A percentile compares a stretch with the other conserved stretches of the same genome.
Conservation (phyloP, 1,284 basidiomycete genomes). For the Marasmius tenuissimus region DNA sequence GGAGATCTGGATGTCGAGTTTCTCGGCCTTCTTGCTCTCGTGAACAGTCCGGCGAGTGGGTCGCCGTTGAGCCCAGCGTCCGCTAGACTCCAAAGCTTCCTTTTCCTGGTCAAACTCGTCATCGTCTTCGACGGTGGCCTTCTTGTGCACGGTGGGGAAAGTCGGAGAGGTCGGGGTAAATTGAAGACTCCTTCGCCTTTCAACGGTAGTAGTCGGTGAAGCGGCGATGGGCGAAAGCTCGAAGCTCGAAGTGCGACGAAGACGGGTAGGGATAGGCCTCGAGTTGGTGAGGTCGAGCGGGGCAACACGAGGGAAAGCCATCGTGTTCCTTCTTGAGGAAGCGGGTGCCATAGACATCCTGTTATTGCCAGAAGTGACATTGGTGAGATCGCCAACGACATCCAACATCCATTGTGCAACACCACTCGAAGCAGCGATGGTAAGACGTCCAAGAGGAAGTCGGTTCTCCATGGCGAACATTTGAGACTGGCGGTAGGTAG, state of each 20-base stretch:
- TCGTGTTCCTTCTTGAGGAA: constrained; percentile 24
- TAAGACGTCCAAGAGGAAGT: constrained; percentile 18
- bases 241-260: background rate
- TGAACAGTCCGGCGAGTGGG: constrained; percentile 6
- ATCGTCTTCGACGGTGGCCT: constrained; percentile 28
- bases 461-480: constrained; percentile 7
- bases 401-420: constrained; percentile 80
- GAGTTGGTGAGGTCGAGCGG: constrained; percentile 10
- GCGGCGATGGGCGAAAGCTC: background rate
- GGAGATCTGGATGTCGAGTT: constrained; percentile 25
- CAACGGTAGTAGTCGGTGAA: constrained; percentile 23
- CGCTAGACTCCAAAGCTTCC: constrained; percentile 37
- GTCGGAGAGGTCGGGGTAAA: constrained; percentile 57
- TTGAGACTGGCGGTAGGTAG: constrained; percentile 2
- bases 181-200: constrained; percentile 55
- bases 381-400: constrained; percentile 66
- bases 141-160: constrained; percentile 31
- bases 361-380: constrained; percentile 10
- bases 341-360: background rate
- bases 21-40: constrained; percentile 22
- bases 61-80: constrained; percentile 31
- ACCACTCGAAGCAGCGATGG: constrained; percentile 17
- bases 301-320: constrained; percentile 23
- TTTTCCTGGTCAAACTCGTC: constrained; percentile 46
- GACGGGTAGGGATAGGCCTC: background rate